These are phyloP conservation scores for Nitzschia inconspicua DNA, from an alignment of 108 stramenopile genomes.

Conservation along the genomic window DNA sequence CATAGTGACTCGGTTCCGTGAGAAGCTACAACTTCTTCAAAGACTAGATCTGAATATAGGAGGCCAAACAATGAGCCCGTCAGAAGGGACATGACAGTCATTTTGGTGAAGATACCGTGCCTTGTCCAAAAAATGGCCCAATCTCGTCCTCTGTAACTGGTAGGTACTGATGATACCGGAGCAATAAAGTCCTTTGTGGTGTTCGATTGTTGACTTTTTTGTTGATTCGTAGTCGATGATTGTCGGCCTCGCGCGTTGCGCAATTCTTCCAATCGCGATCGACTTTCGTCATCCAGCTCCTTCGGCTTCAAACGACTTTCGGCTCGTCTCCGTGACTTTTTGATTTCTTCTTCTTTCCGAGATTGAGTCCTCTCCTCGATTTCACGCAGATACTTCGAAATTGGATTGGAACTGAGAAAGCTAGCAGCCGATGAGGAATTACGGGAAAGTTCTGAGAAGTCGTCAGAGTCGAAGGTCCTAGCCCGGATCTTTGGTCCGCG, in stretches of 20 bases:
- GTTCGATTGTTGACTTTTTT: not conserved
- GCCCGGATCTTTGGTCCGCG: constrained; percentile 6
- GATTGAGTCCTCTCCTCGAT: constrained; percentile 23
- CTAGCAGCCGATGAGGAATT: not conserved
- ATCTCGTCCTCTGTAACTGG: not conserved
- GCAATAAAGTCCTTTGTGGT: not conserved
- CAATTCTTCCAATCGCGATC: constrained; percentile 46
- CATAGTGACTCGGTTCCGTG: constrained; percentile 1
- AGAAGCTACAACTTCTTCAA: constrained; percentile 6
- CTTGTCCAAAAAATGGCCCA: constrained; percentile 23
- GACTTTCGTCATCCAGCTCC: constrained; percentile 38
- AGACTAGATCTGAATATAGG: constrained; percentile 2
- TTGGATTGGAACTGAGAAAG: constrained; percentile 30
- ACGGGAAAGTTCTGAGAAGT: constrained; percentile 25
- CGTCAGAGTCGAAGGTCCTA: constrained; percentile 3
- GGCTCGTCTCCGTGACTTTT: constrained; percentile 40
- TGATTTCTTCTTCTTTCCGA: constrained; percentile 37
- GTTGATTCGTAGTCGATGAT: not conserved
- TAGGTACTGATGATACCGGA: not conserved
- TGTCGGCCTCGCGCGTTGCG: constrained; percentile 40
- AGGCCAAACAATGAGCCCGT: constrained; percentile 18
- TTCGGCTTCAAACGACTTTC: constrained; percentile 54
- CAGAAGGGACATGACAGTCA: constrained; percentile 7
- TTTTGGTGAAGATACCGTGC: constrained; percentile 13
- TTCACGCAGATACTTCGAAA: constrained; percentile 27